Base-by-base conservation (phyloP, 1,284 basidiomycete species). In the Leccinum angustisporum region DNA sequence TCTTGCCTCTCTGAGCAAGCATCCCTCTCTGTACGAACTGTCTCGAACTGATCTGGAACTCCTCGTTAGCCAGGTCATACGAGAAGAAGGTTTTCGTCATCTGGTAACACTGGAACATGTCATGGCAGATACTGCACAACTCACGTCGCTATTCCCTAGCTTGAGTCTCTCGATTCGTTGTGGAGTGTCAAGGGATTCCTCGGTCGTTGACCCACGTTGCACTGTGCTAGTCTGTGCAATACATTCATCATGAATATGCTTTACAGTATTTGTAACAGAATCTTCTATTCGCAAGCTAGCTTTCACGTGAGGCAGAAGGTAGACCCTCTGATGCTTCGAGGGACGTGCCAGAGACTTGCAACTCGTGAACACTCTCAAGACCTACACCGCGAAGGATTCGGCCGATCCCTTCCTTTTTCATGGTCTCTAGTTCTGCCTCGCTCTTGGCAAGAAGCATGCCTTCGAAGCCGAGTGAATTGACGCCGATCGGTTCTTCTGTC, bases 401-500 rank as follows among this genome's bases (percentile, higher is more conserved):
- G 13, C 80, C 78, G 31, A 89, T 76, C 3, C 85, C 82, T 72
- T 87, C 85, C 59, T 76, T 77, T 73, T 84, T 84, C 46, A 94
- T 83, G 1, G 81, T 82, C 61, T 85, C 83, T 56, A 92, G 73
- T 77, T 94, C 91, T 21, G 80, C 80, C 62, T 88, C 84, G 66
- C 87, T 92, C 78, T 89, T 92, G 50, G 92, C 92, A 56, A 96
- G 83, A 63, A 95, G 70, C 86, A 92, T 85, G 2, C 94, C 94
- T 13, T 92, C 90, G 72, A 89, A 95, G n/a, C 91, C 94, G 40
- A 95, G 81, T 54, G 93, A 83, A 73, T 96, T 95, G 38, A 96
- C 80, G 66, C 85, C 85, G 51, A 96, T 73, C 62, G 74, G 65
- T 40, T 85, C 82, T 16, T 83, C 83, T 5, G 82, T 83, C 61